A percentile compares a stretch with the other conserved stretches of the same genome.
Evolutionary conservation across 305 asterid genomes (phyloP).

Genomic region (Fraxinus ornus): DNA sequence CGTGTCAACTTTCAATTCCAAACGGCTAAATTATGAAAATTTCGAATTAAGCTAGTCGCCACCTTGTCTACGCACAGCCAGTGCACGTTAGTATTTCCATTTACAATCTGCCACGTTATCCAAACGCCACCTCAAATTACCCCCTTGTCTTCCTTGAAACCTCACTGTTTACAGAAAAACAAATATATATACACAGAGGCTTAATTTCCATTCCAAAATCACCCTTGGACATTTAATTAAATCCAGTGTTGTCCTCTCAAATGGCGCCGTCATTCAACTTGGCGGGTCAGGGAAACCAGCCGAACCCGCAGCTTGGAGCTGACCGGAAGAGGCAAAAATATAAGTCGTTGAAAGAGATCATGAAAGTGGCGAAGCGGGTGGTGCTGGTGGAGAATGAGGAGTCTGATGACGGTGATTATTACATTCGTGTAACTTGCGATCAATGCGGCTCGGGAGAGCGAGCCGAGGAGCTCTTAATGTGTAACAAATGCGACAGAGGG

Average conservation of each 20-base stretch:
- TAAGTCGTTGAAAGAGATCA: slow-evolving; percentile 61
- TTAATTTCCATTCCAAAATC: slow-evolving; percentile 26
- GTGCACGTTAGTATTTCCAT: slow-evolving; percentile 33
- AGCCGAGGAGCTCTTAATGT: slow-evolving; percentile 55
- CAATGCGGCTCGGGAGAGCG: slow-evolving; percentile 73
- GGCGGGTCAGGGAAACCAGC: slow-evolving; percentile 25
- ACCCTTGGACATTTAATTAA: slow-evolving; percentile 24
- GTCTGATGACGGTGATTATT: slow-evolving; percentile 26
- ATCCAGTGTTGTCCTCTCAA: slow-evolving; percentile 17
- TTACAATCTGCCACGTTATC: slow-evolving; percentile 42
- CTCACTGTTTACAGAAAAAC: slow-evolving; percentile 1
- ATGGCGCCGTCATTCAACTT: slow-evolving; percentile 50
- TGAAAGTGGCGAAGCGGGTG: slow-evolving; percentile 59
- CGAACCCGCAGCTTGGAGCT: slow-evolving; percentile 25
- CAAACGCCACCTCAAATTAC: slow-evolving; percentile 30
- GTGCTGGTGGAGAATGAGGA: slow-evolving; percentile 24
- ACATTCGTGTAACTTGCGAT: slow-evolving; percentile 44
- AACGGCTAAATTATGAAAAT: slow-evolving; percentile 24
- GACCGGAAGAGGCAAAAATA: slow-evolving; percentile 32
- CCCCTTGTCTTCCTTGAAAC: neutral
- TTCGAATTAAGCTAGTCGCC: slow-evolving; percentile 12
- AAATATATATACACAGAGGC: neutral
- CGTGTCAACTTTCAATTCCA: slow-evolving; percentile 7
- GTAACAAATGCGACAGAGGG: slow-evolving; percentile 70
- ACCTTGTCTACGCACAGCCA: slow-evolving; percentile 16